These are phyloP conservation scores for Oryza nivara DNA, from an alignment of 176 grass and related monocot genomes.

Conservation along the genomic window DNA sequence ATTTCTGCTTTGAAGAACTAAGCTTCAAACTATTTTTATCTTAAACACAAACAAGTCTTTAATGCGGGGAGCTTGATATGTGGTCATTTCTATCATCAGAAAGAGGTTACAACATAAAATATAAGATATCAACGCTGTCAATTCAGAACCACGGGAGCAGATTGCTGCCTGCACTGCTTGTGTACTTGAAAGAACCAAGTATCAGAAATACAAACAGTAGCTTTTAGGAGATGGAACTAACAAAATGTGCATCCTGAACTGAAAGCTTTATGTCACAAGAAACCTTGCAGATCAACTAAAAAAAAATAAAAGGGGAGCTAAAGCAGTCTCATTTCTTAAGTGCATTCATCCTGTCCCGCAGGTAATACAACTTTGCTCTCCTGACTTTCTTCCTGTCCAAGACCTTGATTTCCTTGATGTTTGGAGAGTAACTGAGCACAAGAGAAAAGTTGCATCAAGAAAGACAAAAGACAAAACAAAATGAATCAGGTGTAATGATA, in stretches of 20 bases:
- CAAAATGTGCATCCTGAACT: not conserved
- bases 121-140: not conserved
- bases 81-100: not conserved
- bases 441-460: constrained; percentile 19
- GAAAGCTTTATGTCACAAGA: not conserved
- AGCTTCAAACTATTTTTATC: no score
- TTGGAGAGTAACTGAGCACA: constrained; percentile 66
- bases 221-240: not conserved
- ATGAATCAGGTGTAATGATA: not conserved
- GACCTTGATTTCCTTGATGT: constrained; percentile 92
- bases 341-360: constrained; percentile 91
- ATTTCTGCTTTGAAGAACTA: no score
- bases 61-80: not conserved
- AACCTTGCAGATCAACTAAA: not conserved
- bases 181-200: not conserved
- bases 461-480: not conserved
- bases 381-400: constrained; percentile 84
- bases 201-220: not conserved
- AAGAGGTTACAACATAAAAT: not conserved
- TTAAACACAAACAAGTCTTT: no score
- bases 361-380: constrained; percentile 95
- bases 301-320: not conserved
- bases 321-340: constrained; percentile 61
- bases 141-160: not conserved
- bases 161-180: not conserved